phyloP scores from a whole-genome alignment of 2,329 filamentous ascomycete species.

The Parafenestella ontariensis region DNA sequence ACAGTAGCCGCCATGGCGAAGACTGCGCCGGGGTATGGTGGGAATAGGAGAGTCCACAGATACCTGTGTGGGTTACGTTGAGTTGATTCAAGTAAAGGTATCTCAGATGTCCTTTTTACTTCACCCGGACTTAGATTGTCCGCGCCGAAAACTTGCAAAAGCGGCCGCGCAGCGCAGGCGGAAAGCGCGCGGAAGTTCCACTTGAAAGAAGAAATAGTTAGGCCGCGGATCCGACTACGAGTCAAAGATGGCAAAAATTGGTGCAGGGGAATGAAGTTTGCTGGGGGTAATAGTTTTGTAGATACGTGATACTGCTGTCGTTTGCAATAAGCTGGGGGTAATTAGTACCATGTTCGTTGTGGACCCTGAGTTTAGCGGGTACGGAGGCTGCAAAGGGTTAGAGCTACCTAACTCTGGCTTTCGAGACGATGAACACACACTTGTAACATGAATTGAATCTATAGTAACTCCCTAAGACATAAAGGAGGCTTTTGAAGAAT shows the following conservation, averaged over 20 bases:
- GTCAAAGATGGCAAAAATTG: not conserved
- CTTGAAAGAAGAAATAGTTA: too few relatives aligned
- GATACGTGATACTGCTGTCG: not conserved
- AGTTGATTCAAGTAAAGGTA: too few relatives aligned
- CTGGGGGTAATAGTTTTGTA: slow-evolving; percentile 12
- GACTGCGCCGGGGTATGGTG: too few relatives aligned
- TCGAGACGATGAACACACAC: too few relatives aligned
- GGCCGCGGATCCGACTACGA: not conserved
- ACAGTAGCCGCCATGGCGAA: slow-evolving; percentile 2
- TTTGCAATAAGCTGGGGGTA: not conserved
- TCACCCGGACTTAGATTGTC: not conserved
- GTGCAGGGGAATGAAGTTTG: slow-evolving; percentile 1
- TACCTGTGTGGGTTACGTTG: too few relatives aligned
- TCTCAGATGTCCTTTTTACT: too few relatives aligned
- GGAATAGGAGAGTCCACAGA: too few relatives aligned
- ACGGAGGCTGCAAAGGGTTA: not conserved
- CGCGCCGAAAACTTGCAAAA: too few relatives aligned
- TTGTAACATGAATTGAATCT: not conserved
- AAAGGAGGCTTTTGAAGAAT: not conserved
- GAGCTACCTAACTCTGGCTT: too few relatives aligned
- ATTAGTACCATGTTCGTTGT: not conserved
- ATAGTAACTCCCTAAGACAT: not conserved
- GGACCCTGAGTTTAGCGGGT: slow-evolving; percentile 3
- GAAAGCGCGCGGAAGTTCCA: too few relatives aligned
- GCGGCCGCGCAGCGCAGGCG: not conserved